Conservation (phyloP, 108 stramenopile genomes). For the Nitzschia inconspicua region DNA sequence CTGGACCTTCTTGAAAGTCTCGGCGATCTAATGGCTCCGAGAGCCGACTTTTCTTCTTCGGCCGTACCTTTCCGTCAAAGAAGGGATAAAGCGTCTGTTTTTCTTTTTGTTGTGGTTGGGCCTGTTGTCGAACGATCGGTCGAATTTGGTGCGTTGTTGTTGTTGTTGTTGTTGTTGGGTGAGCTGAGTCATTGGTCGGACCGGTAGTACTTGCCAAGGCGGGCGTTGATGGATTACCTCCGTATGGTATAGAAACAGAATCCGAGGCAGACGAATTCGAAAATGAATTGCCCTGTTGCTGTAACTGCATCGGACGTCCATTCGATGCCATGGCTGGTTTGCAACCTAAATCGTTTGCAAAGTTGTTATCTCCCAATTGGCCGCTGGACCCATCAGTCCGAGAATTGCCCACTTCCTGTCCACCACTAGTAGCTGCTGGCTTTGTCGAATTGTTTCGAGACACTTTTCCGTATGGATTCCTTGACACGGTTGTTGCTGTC, state of each 20-base stretch:
- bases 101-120: not conserved
- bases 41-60: not conserved
- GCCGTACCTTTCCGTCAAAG: not conserved
- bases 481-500: constrained; percentile 33
- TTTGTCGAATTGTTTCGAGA: not conserved
- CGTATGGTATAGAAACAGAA: not conserved
- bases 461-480: constrained; percentile 33
- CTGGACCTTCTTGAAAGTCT: constrained; percentile 43
- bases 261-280: not conserved
- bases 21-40: constrained; percentile 16
- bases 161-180: not conserved
- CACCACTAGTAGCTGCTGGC: no score
- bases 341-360: no score
- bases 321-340: not conserved
- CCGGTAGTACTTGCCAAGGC: no score
- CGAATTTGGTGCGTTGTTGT: not conserved
- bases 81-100: constrained; percentile 8
- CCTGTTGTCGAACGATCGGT: not conserved
- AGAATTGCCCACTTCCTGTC: no score
- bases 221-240: not conserved
- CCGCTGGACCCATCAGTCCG: not conserved
- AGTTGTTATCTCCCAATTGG: not conserved
- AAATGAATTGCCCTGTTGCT: no score
- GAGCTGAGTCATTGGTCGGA: no score
- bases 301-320: not conserved